These are phyloP conservation scores for Chiua virens DNA, from an alignment of 768 basidiomycete species.

Conservation along the genomic window DNA sequence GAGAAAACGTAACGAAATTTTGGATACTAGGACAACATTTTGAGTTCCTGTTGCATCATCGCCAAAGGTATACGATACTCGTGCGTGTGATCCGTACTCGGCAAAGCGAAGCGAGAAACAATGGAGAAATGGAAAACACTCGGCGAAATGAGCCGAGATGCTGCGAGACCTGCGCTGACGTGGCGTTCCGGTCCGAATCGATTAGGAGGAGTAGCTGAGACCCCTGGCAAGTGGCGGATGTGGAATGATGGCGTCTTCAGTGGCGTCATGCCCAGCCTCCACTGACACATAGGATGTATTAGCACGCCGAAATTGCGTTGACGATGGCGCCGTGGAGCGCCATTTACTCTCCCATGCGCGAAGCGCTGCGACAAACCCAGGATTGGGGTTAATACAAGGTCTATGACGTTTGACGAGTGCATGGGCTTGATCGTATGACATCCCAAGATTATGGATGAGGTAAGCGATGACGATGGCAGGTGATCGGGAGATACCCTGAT, in stretches of 20 bases:
- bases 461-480: constrained; percentile 79
- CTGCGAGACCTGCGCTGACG: no score
- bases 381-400: constrained; percentile 74
- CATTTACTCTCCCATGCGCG: constrained; percentile 54
- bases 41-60: no score
- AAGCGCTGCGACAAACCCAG: constrained; percentile 66
- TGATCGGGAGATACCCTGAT: constrained; percentile 74
- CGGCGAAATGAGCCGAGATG: no score
- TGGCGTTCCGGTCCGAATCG: no score
- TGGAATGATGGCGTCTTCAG: not conserved
- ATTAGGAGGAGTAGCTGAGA: constrained; percentile 23
- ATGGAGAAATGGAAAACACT: no score
- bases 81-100: no score
- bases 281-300: constrained; percentile 25
- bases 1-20: no score
- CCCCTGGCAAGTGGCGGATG: constrained; percentile 24
- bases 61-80: no score
- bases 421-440: constrained; percentile 68
- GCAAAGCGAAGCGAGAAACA: no score
- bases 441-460: constrained; percentile 70
- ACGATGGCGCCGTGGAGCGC: constrained; percentile 16
- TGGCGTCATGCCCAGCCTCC: not conserved
- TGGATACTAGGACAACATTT: no score
- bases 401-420: constrained; percentile 62
- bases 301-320: constrained; percentile 28